Evolutionary conservation across 441 rosid species (phyloP), one percentile per base, ranked within the genome.

Genomic region (Euphorbia schlechtendalii): DNA sequence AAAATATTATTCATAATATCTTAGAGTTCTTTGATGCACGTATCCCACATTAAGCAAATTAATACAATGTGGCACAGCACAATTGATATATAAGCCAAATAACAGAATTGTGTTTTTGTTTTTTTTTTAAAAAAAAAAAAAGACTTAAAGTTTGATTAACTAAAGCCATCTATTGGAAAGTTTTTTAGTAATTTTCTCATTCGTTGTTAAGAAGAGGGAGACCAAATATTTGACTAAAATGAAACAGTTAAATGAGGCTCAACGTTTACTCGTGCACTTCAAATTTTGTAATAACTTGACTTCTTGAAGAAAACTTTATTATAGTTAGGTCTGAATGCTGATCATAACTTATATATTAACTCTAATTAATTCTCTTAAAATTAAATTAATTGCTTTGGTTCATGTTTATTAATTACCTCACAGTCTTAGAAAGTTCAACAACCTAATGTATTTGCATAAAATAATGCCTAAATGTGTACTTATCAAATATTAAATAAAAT

Each of bases 301-400:
- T 48, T 24, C 52, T 48, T 24, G 25, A 5, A 5, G 5, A 54
- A 54, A 54, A 25, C 28, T 52, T 54, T 12, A 24, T 54, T 40
- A 65, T 67, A 27, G 74, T 81, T 83, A 79, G 85, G 83, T 83
- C 67, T 59, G 81, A 77, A 70, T 75, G 74, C 66, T 76, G 38
- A 79, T 74, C 79, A 51, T 43, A 74, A 63, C 80, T 79, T 69
- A 48, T 69, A 48, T 71, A 58, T 15, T 41, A 12, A 27, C 52
- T n/a, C 13, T 15, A 41, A n/a, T 0, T 34, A 8, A 34, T 5
- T 27, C 7, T 21, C 27, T 22, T 11, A 4, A 9, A 9, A 40
- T 1, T 40, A 8, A 40, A 40, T 40, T 11, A 40, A 40, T 5
- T 40, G 1, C 0, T 5, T 36, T 36, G 40, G 6, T 36, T 5